Conservation (phyloP, 805 yeast species). For the Kazachstania martiniae region DNA sequence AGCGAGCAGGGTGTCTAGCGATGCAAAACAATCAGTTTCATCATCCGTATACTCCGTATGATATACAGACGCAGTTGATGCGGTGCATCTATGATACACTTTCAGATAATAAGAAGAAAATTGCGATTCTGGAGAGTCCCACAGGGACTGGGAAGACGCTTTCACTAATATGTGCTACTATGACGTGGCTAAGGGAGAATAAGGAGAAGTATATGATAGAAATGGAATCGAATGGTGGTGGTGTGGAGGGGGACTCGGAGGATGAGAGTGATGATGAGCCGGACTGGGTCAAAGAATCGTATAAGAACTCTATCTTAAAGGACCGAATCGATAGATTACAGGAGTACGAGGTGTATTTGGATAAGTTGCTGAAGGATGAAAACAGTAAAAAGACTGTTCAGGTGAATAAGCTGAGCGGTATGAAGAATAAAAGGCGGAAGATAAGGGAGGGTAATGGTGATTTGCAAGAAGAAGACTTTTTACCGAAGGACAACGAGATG, state of each 20-base stretch:
- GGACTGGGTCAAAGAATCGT: constrained; percentile 48
- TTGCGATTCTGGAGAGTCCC: constrained; percentile 85
- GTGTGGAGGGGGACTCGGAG: neutral
- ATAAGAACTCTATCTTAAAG: constrained; percentile 19
- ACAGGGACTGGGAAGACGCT: constrained; percentile 93
- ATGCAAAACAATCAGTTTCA: too few species aligned
- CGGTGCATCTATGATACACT: constrained; percentile 56
- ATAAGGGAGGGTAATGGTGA: constrained; percentile 17
- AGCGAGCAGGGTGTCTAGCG: too few species aligned
- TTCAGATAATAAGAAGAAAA: constrained; percentile 33
- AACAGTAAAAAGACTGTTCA: neutral
- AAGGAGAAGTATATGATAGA: constrained; percentile 21
- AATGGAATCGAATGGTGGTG: constrained; percentile 27
- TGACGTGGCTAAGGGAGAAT: constrained; percentile 67
- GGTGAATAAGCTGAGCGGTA: neutral
- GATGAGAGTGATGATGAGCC: constrained; percentile 49
- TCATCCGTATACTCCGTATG: constrained; percentile 79
- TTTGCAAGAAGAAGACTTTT: constrained; percentile 20
- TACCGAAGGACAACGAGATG: constrained; percentile 3
- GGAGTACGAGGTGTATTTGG: constrained; percentile 30
- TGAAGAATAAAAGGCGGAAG: constrained; percentile 11
- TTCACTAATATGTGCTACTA: constrained; percentile 71
- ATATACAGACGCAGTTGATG: constrained; percentile 72
- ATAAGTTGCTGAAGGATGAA: constrained; percentile 10
- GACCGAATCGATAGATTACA: constrained; percentile 17